Evolutionary conservation across 305 asterid species (phyloP).

Genomic region (Fraxinus dipetala): DNA sequence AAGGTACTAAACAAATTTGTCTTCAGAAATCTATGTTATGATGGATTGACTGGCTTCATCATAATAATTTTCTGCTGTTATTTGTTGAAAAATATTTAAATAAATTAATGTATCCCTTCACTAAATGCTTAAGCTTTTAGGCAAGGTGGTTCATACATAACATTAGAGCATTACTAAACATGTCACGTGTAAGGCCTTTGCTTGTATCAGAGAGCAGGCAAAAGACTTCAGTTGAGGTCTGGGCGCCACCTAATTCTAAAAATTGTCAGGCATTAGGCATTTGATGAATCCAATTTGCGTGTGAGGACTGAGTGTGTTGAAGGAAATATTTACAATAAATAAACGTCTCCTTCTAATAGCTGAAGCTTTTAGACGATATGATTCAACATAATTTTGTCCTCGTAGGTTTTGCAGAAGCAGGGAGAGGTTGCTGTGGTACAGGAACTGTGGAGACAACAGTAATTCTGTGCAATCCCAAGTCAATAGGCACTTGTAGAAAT

Average conservation of each 20-base stretch:
- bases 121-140: neutral
- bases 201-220: neutral
- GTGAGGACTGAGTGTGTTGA: neutral
- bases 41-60: neutral
- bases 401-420: conserved; percentile 68
- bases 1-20: conserved; percentile 30
- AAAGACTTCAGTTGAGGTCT: neutral
- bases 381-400: neutral
- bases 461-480: conserved; percentile 63
- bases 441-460: conserved; percentile 68
- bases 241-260: neutral
- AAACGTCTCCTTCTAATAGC: neutral
- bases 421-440: conserved; percentile 77
- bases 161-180: neutral
- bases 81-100: neutral
- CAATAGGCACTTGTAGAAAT: conserved; percentile 64
- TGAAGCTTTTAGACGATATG: neutral
- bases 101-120: neutral
- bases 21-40: neutral
- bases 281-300: neutral
- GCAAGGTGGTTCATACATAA: neutral
- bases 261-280: neutral
- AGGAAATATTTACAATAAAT: neutral
- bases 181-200: neutral
- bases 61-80: neutral